Conservation (phyloP, 2,329 filamentous ascomycete species). For the Penicillium brasilianum region DNA sequence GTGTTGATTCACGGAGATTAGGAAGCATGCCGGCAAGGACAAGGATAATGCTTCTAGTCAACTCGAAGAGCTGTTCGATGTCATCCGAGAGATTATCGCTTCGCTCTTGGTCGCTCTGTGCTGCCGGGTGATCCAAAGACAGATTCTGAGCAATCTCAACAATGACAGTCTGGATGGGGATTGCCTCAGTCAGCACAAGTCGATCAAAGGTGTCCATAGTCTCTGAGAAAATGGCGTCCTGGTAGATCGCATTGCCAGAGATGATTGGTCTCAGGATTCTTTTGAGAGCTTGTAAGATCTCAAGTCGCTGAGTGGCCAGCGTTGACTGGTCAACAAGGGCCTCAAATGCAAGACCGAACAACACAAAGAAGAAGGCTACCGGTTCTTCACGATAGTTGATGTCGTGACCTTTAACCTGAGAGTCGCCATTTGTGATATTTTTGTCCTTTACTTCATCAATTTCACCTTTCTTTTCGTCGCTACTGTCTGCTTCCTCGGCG, state of each 20-base stretch:
- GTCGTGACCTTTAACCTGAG: constrained; percentile 67
- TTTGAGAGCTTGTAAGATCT: constrained; percentile 87
- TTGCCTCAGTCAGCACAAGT: constrained; percentile 85
- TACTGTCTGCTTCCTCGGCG: constrained; percentile 31
- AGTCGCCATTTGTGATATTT: constrained; percentile 25
- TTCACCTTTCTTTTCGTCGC: constrained; percentile 5
- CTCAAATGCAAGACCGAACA: constrained; percentile 96
- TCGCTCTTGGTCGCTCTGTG: constrained; percentile 68
- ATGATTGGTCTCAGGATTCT: constrained; percentile 95
- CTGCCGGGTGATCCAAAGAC: constrained; percentile 89
- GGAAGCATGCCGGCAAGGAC: constrained; percentile 88
- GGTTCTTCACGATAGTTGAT: constrained; percentile 99
- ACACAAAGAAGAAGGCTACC: constrained; percentile 97
- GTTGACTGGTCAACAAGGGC: constrained; percentile 82
- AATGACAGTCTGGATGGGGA: constrained; percentile 88
- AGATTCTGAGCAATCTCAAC: constrained; percentile 91
- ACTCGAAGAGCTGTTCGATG: constrained; percentile 95
- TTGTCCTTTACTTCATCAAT: constrained; percentile 32
- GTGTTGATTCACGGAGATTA: constrained; percentile 63
- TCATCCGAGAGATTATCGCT: constrained; percentile 89
- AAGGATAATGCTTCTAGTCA: constrained; percentile 93
- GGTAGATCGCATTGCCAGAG: constrained; percentile 94
- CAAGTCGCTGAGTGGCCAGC: constrained; percentile 77
- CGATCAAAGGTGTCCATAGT: constrained; percentile 95
- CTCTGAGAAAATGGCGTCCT: constrained; percentile 93